Base-by-base conservation (phyloP, 1,284 basidiomycete species). In the Termitomyces sp. region DNA sequence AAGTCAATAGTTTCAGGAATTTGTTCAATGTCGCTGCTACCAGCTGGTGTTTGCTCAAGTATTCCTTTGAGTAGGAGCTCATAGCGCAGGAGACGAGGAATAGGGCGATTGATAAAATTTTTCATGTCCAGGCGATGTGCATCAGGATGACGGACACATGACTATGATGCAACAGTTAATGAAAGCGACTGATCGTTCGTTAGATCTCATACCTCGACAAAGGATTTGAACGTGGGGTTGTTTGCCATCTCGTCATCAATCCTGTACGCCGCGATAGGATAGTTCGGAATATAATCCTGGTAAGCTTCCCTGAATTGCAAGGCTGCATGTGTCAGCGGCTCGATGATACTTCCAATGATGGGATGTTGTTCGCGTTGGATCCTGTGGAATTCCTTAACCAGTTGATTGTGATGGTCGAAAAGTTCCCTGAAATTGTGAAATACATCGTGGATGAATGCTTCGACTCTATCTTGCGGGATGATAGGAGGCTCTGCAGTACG, bases 301-400 rank as follows among this genome's bases (percentile, higher is more conserved):
- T 99, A 99, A 10, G 90, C 91, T 46, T 94, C 90, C n/a, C 90
- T 82, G 81, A 96, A 98, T 67, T 95, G 92, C 54, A 98, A 78
- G 1, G 92, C 92, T 0, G 94, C 92, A 65, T 95, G 88, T 52
- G 94, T 84, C 46, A 98, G 79, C 2, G 93, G 80, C 49, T 93
- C 93, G 1, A 91, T 94, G 60, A 99, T 79, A 54, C 83, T 88
- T 45, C 85, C 83, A 52, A 98, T 86, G 45, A 81, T 69, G 0
- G 95, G 94, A 67, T 94, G 90, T 67, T 98, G 87, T 60, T 98
- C 92, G 10, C 88, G 78, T 70, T 99, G 96, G 40, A 95, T 85
- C 45, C 88, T 82, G 58, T 94, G 89, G 43, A 99, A 74, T 15
- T 83, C 83, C 40, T 91, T 83, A 9, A 98, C 80, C 52, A 98